Evolutionary conservation across 768 basidiomycete species (phyloP).

Genomic region (Leccinum ochraceum): DNA sequence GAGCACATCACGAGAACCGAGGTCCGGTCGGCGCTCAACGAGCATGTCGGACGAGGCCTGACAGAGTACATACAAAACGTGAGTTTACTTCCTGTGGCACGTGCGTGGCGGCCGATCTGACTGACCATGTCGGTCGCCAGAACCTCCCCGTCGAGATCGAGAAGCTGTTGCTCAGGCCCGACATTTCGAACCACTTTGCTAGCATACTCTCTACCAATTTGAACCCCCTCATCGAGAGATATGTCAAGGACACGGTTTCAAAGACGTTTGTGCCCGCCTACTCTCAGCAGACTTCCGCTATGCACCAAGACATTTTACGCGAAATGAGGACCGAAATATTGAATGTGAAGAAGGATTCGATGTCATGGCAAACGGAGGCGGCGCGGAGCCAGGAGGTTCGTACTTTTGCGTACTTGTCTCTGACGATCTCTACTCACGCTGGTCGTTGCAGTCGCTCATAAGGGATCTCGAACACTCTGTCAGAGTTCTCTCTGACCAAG

Average conservation of each 20-base stretch:
- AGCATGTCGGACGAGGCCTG: constrained; percentile 74
- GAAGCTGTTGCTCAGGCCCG: constrained; percentile 71
- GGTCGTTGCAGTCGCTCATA: constrained; percentile 56
- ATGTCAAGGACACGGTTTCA: constrained; percentile 76
- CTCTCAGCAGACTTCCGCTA: constrained; percentile 66
- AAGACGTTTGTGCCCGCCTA: constrained; percentile 77
- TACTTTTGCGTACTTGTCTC: background rate
- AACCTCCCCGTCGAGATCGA: constrained; percentile 78
- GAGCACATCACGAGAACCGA: constrained; percentile 82
- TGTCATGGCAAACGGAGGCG: constrained; percentile 78
- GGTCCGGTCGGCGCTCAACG: constrained; percentile 74
- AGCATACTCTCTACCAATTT: constrained; percentile 70
- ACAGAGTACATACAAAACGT: constrained; percentile 76
- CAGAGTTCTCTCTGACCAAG: constrained; percentile 73
- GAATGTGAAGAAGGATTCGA: constrained; percentile 76
- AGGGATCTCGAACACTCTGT: constrained; percentile 82
- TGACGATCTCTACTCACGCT: constrained; percentile 12
- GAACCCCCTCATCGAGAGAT: constrained; percentile 75
- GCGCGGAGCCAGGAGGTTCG: constrained; percentile 78
- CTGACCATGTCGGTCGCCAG: constrained; percentile 38
- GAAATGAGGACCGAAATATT: constrained; percentile 77
- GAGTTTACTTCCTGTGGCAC: background rate
- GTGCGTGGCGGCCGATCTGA: constrained; percentile 3
- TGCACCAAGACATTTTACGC: constrained; percentile 79
- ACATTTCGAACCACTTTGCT: constrained; percentile 76